Conservation (phyloP, 352 stramenopile genomes). For the Globisporangium nagaii region DNA sequence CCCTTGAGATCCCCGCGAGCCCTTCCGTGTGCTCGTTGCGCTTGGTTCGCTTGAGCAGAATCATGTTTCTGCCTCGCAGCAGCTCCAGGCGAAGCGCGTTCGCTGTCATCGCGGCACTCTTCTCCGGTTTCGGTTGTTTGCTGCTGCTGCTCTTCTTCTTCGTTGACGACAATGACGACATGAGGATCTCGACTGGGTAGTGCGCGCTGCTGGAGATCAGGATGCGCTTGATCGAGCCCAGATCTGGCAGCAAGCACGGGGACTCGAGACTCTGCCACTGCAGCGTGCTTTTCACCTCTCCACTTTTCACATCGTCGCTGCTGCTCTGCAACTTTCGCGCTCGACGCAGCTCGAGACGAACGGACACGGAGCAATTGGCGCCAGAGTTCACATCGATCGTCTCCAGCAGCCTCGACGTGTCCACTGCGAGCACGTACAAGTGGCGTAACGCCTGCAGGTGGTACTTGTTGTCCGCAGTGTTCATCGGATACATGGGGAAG, state of each 20-base stretch:
- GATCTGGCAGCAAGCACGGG: conserved; percentile 68
- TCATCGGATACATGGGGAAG: conserved; percentile 91
- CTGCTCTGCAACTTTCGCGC: not conserved
- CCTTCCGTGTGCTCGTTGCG: conserved; percentile 6
- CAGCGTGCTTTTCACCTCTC: not conserved
- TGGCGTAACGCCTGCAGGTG: conserved; percentile 88
- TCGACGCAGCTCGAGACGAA: conserved; percentile 36
- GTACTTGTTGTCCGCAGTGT: conserved; percentile 93
- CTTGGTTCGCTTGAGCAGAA: conserved; percentile 56
- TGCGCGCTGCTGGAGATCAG: conserved; percentile 38
- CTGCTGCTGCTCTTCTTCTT: not conserved
- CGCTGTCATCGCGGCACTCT: conserved; percentile 16
- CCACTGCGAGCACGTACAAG: conserved; percentile 85
- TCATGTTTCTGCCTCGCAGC: conserved; percentile 43
- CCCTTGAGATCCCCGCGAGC: conserved; percentile 13
- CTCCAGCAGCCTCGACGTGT: conserved; percentile 64
- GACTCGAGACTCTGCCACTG: conserved; percentile 34
- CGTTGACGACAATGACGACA: conserved; percentile 13
- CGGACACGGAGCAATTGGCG: conserved; percentile 32
- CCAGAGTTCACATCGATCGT: conserved; percentile 70
- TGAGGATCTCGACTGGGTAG: conserved; percentile 67
- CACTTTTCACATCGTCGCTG: not conserved
- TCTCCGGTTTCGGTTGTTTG: not conserved
- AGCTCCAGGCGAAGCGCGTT: conserved; percentile 58
- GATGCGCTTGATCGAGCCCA: conserved; percentile 50